Evolutionary conservation across 352 stramenopile genomes (phyloP).

Genomic region (Globisporangium nodosum): DNA sequence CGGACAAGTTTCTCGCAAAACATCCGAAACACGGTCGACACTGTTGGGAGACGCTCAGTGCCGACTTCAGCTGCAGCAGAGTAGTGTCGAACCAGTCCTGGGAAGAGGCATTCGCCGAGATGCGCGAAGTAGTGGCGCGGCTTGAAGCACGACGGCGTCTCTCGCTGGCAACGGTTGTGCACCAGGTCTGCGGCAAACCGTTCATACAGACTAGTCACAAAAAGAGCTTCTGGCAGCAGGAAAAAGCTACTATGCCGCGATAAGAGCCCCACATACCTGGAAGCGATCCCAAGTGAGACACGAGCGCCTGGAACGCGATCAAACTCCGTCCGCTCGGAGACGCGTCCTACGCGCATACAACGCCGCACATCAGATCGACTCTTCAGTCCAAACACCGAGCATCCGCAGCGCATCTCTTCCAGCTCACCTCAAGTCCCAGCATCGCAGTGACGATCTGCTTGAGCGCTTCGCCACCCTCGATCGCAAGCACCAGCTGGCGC

Average conservation of each 20-base stretch:
- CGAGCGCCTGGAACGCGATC: constrained; percentile 22
- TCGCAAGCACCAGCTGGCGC: constrained; percentile 31
- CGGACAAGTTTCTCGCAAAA: constrained; percentile 59
- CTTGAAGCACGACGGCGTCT: constrained; percentile 40
- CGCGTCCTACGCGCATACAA: not conserved
- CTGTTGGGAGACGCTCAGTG: not conserved
- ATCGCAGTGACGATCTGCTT: constrained; percentile 28
- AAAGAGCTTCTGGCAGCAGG: not conserved
- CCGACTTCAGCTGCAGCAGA: not conserved
- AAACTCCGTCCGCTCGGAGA: constrained; percentile 9
- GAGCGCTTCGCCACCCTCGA: constrained; percentile 20
- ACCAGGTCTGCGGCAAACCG: constrained; percentile 36
- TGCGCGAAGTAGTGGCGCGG: constrained; percentile 36
- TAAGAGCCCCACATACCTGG: constrained; percentile 26
- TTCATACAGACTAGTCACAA: not conserved
- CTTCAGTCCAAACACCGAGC: not conserved
- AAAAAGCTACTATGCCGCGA: not conserved
- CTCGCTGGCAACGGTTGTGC: constrained; percentile 46
- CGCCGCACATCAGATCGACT: not conserved
- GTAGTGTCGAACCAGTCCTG: constrained; percentile 10
- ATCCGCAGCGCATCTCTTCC: not conserved
- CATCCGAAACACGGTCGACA: constrained; percentile 37
- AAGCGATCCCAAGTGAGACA: constrained; percentile 37
- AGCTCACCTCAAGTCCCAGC: constrained; percentile 23
- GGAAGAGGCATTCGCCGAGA: constrained; percentile 42